A percentile compares a stretch with the other conserved stretches of the same genome.
These are phyloP conservation scores for Hordeum marinum DNA, from an alignment of 176 grass and related monocot genomes.

Conservation along the genomic window DNA sequence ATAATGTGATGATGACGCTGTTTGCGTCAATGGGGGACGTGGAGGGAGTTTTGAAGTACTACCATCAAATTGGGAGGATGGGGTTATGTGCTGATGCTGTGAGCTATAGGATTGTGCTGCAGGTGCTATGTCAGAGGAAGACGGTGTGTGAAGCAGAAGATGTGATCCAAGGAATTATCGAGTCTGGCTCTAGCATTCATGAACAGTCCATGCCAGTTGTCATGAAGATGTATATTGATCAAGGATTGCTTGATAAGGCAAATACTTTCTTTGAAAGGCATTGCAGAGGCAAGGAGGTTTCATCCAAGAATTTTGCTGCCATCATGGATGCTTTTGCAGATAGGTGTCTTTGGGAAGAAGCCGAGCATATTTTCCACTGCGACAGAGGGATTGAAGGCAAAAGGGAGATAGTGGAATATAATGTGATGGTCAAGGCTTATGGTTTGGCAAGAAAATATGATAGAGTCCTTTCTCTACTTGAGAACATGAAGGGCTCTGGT, in stretches of 20 bases:
- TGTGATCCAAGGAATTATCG: conserved; percentile 32
- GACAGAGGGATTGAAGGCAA: conserved; percentile 15
- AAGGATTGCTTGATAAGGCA: conserved; percentile 53
- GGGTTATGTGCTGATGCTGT: conserved; percentile 45
- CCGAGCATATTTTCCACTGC: conserved; percentile 49
- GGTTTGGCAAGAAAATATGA: conserved; percentile 61
- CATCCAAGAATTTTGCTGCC: conserved; percentile 58
- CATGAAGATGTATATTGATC: conserved; percentile 74
- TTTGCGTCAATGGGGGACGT: conserved; percentile 45
- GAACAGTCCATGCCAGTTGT: conserved; percentile 56
- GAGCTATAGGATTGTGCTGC: conserved; percentile 66
- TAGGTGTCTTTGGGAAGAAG: conserved; percentile 55
- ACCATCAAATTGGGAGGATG: conserved; percentile 27
- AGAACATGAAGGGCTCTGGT: conserved; percentile 47
- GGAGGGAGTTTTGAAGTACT: conserved; percentile 41
- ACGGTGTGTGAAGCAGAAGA: conserved; percentile 37
- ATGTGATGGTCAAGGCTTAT: conserved; percentile 75
- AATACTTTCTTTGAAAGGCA: conserved; percentile 53
- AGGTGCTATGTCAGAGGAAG: conserved; percentile 47
- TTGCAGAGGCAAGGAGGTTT: conserved; percentile 36
- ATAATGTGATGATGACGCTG: conserved; percentile 57
- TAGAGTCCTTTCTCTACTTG: conserved; percentile 49
- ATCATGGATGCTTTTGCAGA: conserved; percentile 67
- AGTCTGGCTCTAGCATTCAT: conserved; percentile 28
- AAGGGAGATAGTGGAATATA: conserved; percentile 58